Conservation (phyloP, 2,329 filamentous ascomycete genomes). For the Trichophyton benhamiae region DNA sequence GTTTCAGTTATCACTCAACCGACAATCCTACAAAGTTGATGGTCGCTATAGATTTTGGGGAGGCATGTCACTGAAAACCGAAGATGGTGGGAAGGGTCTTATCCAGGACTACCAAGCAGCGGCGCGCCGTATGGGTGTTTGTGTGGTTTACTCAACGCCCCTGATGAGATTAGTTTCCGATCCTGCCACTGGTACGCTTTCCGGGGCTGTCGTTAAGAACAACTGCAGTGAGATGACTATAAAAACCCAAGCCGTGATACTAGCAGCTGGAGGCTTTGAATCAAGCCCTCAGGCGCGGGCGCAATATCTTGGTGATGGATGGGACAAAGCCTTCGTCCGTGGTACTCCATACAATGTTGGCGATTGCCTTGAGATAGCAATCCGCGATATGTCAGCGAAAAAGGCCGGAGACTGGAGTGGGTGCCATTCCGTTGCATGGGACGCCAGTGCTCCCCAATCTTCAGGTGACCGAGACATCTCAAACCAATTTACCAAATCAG, state of each 20-base stretch:
- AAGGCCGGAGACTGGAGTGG: slow-evolving; percentile 49
- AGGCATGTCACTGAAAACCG: slow-evolving; percentile 47
- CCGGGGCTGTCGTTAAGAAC: slow-evolving; percentile 16
- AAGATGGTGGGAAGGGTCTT: slow-evolving; percentile 49
- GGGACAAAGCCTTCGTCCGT: slow-evolving; percentile 51
- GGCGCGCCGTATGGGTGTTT: slow-evolving; percentile 34
- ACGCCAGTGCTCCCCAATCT: slow-evolving; percentile 46
- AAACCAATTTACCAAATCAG: slow-evolving; percentile 58
- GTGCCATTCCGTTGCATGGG: slow-evolving; percentile 55
- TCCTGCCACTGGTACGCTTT: slow-evolving; percentile 13
- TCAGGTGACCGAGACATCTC: slow-evolving; percentile 47
- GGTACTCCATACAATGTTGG: slow-evolving; percentile 55
- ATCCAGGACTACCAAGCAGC: slow-evolving; percentile 38
- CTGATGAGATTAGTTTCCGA: slow-evolving; percentile 22
- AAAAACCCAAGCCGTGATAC: slow-evolving; percentile 17
- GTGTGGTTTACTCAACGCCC: slow-evolving; percentile 37
- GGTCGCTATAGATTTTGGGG: slow-evolving; percentile 55
- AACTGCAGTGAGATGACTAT: slow-evolving; percentile 12
- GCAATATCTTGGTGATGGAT: slow-evolving; percentile 46
- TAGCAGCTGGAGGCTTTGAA: slow-evolving; percentile 51
- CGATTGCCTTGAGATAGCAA: slow-evolving; percentile 43
- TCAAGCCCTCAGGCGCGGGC: slow-evolving; percentile 45
- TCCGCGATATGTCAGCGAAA: slow-evolving; percentile 40
- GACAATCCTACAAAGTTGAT: slow-evolving; percentile 53
- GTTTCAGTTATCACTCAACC: slow-evolving; percentile 51